A percentile compares a stretch with the other conserved stretches of the same genome.
These are phyloP conservation scores for Ophiostoma australiae DNA, from an alignment of 2,329 filamentous ascomycete genomes.

Conservation along the genomic window DNA sequence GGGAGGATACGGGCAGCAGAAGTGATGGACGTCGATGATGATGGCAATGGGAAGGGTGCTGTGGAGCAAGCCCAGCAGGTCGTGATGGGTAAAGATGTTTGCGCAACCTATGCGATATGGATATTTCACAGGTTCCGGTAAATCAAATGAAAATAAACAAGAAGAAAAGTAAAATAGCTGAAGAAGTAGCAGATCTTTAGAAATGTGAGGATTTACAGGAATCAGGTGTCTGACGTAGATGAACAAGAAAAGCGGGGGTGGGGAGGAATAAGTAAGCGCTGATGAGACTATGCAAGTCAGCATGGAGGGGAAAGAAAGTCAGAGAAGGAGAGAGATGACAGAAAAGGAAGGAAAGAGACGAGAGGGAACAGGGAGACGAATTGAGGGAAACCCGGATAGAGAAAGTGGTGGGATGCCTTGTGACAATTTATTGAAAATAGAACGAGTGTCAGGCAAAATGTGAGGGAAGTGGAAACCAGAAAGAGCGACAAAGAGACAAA, in stretches of 20 bases:
- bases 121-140: neutral
- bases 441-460: neutral
- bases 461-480: neutral
- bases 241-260: slow-evolving; percentile 14
- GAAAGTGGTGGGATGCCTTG: neutral
- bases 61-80: neutral
- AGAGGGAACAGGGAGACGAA: neutral
- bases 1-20: neutral
- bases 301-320: neutral
- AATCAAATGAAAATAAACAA: neutral
- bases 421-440: neutral
- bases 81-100: neutral
- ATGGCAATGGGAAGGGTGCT: neutral
- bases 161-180: neutral
- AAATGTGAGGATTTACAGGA: neutral
- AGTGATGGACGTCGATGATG: neutral
- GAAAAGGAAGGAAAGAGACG: neutral
- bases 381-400: neutral
- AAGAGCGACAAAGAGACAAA: neutral
- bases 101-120: neutral
- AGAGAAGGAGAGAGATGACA: neutral
- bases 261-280: slow-evolving; percentile 3
- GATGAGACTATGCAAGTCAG: neutral
- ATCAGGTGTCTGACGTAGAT: slow-evolving; percentile 9
- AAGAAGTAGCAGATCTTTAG: neutral